Conservation (phyloP, 306 rosid species). For the Ammopiptanthus mongolicus region DNA sequence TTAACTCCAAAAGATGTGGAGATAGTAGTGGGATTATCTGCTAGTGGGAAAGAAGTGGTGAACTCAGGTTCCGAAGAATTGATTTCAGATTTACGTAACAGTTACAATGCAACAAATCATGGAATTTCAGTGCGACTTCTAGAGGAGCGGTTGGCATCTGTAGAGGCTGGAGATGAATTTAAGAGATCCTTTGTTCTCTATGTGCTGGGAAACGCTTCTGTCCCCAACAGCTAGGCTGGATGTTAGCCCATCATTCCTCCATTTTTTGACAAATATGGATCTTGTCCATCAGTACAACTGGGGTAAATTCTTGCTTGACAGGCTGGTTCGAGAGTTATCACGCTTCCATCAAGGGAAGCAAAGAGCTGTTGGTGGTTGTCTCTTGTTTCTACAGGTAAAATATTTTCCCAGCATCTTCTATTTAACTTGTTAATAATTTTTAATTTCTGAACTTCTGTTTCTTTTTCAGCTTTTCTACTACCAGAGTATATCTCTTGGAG, state of each 20-base stretch:
- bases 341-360: slow-evolving; percentile 41
- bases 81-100: slow-evolving; percentile 26
- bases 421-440: background rate
- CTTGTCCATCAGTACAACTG: slow-evolving; percentile 37
- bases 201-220: slow-evolving; percentile 36
- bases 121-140: slow-evolving; percentile 39
- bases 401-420: background rate
- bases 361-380: slow-evolving; percentile 45
- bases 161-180: slow-evolving; percentile 41
- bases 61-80: slow-evolving; percentile 42
- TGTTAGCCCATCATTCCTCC: slow-evolving; percentile 44
- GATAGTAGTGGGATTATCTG: slow-evolving; percentile 40
- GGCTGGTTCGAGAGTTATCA: slow-evolving; percentile 35
- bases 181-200: slow-evolving; percentile 38
- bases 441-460: background rate
- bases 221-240: slow-evolving; percentile 43
- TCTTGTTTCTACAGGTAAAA: slow-evolving; percentile 39
- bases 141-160: slow-evolving; percentile 33
- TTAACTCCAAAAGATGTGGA: slow-evolving; percentile 35
- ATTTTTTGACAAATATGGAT: slow-evolving; percentile 36
- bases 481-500: slow-evolving; percentile 33
- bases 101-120: slow-evolving; percentile 34
- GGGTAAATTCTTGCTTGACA: slow-evolving; percentile 41
- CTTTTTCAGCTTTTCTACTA: slow-evolving; percentile 40
- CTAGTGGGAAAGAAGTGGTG: slow-evolving; percentile 43